A percentile compares a stretch with the other conserved stretches of the same genome.
phyloP scores from a whole-genome alignment of 345 rosid species.

The Ceriops decandra region DNA sequence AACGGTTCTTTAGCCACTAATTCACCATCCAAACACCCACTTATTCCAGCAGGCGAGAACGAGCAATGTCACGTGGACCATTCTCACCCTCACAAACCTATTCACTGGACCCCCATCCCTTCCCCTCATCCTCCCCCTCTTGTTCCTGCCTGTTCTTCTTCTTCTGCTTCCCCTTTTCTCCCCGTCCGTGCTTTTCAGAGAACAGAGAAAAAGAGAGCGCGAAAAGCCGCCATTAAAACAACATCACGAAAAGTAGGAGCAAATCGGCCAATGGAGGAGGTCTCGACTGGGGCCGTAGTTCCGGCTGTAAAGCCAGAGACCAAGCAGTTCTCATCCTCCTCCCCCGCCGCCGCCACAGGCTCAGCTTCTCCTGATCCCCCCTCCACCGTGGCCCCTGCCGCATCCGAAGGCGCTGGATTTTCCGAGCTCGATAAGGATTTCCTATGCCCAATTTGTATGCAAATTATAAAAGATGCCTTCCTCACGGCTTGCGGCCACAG shows the following conservation, averaged over 20 bases:
- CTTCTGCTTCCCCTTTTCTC: background rate
- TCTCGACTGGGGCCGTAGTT: conserved; percentile 24
- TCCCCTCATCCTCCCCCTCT: background rate
- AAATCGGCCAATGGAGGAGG: conserved; percentile 22
- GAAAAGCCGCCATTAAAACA: background rate
- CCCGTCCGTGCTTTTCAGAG: background rate
- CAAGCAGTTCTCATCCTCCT: conserved; percentile 16
- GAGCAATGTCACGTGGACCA: conserved; percentile 16
- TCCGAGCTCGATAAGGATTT: conserved; percentile 60
- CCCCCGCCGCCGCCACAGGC: no score
- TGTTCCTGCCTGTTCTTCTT: no score
- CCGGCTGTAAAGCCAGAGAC: conserved; percentile 26
- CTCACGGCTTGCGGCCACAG: conserved; percentile 97
- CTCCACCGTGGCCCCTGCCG: conserved; percentile 15
- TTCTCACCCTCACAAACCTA: conserved; percentile 18
- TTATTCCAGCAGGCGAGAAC: background rate
- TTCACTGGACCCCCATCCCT: conserved; percentile 18
- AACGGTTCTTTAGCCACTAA: no score
- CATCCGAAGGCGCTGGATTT: conserved; percentile 2
- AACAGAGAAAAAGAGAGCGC: background rate
- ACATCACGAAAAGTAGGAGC: background rate
- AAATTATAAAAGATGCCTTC: conserved; percentile 88
- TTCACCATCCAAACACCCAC: no score
- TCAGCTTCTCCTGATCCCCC: no score
- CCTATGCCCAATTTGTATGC: conserved; percentile 96